Conservation (phyloP, 495 filamentous ascomycete genomes). For the Apodospora peruviana region DNA sequence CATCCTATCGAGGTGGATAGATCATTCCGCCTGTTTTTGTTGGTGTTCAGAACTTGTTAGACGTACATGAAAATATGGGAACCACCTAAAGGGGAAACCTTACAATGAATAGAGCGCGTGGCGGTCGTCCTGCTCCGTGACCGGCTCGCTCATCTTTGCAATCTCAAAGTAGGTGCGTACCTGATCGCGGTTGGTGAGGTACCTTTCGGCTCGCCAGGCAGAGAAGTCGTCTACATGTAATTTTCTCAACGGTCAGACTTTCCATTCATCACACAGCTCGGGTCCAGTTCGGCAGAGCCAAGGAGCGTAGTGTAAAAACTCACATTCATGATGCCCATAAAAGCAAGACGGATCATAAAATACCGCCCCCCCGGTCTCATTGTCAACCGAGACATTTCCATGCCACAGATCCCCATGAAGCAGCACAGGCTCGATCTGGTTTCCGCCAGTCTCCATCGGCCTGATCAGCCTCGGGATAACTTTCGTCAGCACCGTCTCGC, state of each 20-base stretch:
- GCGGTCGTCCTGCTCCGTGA: not conserved
- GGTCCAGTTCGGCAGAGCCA: too few relatives aligned
- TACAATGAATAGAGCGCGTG: not conserved
- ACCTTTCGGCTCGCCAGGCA: not conserved
- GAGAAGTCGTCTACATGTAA: not conserved
- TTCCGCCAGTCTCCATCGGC: not conserved
- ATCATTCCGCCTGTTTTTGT: not conserved
- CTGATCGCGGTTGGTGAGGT: not conserved
- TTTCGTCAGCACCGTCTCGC: not conserved
- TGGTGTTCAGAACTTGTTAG: not conserved
- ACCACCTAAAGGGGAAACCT: too few relatives aligned
- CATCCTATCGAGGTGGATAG: too few relatives aligned
- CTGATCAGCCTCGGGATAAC: not conserved
- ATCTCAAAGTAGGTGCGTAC: not conserved
- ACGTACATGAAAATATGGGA: too few relatives aligned
- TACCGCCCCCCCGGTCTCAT: not conserved
- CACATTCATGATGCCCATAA: constrained; percentile 2
- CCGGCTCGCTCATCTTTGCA: not conserved
- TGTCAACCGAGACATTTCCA: constrained; percentile 1
- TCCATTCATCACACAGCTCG: too few relatives aligned
- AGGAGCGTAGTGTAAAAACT: not conserved
- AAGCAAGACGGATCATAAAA: constrained; percentile 1
- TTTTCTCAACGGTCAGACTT: too few relatives aligned
- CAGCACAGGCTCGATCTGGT: not conserved
- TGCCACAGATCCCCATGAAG: constrained; percentile 2